Evolutionary conservation across 306 rosid species (phyloP).

Genomic region (Quercus ilex): DNA sequence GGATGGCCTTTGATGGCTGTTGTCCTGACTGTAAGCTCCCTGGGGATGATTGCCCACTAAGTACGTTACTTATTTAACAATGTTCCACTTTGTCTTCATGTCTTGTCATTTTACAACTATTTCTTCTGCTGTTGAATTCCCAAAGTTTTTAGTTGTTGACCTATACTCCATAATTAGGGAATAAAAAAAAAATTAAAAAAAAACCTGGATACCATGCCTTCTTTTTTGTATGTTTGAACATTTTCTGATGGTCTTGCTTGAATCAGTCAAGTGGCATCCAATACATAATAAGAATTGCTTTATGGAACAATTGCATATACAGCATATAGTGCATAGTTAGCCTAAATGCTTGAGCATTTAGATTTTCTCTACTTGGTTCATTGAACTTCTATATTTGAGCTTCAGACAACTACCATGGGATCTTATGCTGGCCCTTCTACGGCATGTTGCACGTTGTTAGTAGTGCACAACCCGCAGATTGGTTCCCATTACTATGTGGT

Average conservation of each 20-base stretch:
- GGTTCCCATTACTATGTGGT: neutral
- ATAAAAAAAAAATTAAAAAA: too few relatives aligned
- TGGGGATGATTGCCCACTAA: constrained; percentile 86
- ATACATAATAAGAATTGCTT: neutral
- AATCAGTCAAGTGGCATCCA: neutral
- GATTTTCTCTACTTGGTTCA: neutral
- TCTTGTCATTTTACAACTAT: neutral
- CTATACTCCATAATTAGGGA: neutral
- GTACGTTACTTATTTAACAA: constrained; percentile 15
- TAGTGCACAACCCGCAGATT: neutral
- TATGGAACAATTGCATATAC: neutral
- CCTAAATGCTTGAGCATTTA: neutral
- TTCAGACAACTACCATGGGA: neutral
- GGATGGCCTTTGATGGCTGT: constrained; percentile 97
- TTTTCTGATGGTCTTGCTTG: neutral
- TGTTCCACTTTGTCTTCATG: neutral
- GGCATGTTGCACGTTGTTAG: neutral
- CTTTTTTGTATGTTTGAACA: neutral
- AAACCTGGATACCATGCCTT: neutral
- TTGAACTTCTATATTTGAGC: neutral
- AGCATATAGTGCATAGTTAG: neutral
- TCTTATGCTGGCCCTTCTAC: neutral
- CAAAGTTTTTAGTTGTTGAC: neutral
- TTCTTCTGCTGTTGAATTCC: constrained; percentile 2
- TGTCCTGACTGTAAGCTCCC: constrained; percentile 93